Conservation (phyloP, 768 basidiomycete species). For the Rhizopogon roseolus region DNA sequence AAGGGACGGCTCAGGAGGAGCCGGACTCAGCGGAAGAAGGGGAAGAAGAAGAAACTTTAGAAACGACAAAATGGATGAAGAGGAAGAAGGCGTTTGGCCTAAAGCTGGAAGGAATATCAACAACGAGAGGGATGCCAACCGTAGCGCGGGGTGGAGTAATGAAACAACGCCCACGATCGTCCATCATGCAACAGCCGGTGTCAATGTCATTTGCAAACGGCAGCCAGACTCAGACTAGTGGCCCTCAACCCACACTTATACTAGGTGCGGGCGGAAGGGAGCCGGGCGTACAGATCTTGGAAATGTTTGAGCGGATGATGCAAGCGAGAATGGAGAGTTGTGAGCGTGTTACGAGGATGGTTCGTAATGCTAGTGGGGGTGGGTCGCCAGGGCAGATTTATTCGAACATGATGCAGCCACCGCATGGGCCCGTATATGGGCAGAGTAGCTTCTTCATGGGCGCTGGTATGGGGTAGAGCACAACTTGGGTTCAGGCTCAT, state of each 20-base stretch:
- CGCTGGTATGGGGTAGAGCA: not conserved
- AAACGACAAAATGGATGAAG: constrained; percentile 41
- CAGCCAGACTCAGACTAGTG: not conserved
- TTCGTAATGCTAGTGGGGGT: constrained; percentile 38
- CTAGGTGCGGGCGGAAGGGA: constrained; percentile 30
- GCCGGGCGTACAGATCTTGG: constrained; percentile 49
- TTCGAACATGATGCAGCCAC: not conserved
- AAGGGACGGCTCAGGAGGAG: not conserved
- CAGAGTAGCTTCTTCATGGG: constrained; percentile 1
- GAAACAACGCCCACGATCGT: constrained; percentile 28
- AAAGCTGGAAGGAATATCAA: constrained; percentile 39
- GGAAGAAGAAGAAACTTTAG: constrained; percentile 11
- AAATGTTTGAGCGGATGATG: constrained; percentile 69
- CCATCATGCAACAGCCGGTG: constrained; percentile 23
- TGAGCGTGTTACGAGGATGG: constrained; percentile 55
- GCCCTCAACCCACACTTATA: constrained; percentile 7
- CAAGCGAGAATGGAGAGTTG: constrained; percentile 76
- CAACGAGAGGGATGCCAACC: constrained; percentile 14
- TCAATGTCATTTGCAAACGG: constrained; percentile 18
- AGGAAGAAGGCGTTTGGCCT: constrained; percentile 59
- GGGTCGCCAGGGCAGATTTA: not conserved
- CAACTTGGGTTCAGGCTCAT: no score
- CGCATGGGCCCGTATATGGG: not conserved
- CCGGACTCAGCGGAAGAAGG: constrained; percentile 5
- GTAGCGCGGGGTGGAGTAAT: constrained; percentile 18